Conservation (phyloP, 1,284 basidiomycete genomes). For the Ceratobasidium sp. region DNA sequence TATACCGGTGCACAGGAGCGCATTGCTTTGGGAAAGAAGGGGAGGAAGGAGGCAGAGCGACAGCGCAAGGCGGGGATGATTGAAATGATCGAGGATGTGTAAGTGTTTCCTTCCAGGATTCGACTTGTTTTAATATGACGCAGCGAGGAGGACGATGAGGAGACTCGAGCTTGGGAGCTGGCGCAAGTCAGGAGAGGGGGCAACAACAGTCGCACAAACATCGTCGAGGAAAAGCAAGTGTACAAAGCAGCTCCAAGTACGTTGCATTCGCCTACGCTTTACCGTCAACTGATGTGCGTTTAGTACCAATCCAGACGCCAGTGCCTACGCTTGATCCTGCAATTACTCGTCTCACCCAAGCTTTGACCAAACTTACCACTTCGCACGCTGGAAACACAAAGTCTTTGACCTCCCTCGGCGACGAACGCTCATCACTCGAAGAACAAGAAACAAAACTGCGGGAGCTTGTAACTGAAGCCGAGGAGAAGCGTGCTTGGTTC, state of each 20-base stretch:
- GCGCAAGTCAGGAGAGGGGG: conserved; percentile 83
- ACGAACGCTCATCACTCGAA: conserved; percentile 76
- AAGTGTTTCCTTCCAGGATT: conserved; percentile 49
- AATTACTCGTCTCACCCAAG: conserved; percentile 64
- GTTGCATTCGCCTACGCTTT: conserved; percentile 45
- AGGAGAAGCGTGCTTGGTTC: conserved; percentile 88
- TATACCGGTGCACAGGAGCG: conserved; percentile 88
- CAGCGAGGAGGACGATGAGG: conserved; percentile 81
- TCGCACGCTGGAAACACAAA: conserved; percentile 74
- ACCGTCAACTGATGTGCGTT: conserved; percentile 42
- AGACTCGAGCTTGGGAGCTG: conserved; percentile 88
- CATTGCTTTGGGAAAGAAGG: conserved; percentile 86
- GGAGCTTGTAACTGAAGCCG: conserved; percentile 77
- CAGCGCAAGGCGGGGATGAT: conserved; percentile 78
- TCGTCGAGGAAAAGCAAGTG: conserved; percentile 55
- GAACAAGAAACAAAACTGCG: conserved; percentile 80
- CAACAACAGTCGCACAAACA: conserved; percentile 24
- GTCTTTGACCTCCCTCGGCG: conserved; percentile 65
- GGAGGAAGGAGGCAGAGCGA: conserved; percentile 74
- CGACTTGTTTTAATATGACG: conserved; percentile 40
- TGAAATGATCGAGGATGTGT: conserved; percentile 89
- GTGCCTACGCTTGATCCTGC: conserved; percentile 66
- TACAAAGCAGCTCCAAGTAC: conserved; percentile 82
- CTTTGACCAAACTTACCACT: conserved; percentile 69
- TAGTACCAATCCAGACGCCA: conserved; percentile 67